phyloP scores from a whole-genome alignment of 2,329 filamentous ascomycete species.

The Myriosclerotinia scirpicola region DNA sequence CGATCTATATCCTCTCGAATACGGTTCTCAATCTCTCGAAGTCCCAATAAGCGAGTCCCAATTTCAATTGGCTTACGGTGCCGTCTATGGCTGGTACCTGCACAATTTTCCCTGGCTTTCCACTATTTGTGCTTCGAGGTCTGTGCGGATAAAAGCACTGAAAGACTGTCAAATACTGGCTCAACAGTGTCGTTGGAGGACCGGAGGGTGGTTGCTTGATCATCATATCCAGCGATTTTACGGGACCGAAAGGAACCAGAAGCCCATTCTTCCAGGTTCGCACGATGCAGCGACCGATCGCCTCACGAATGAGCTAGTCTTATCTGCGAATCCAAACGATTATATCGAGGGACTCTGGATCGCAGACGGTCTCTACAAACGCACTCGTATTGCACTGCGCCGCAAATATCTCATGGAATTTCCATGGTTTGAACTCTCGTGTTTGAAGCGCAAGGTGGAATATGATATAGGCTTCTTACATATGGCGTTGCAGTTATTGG shows the following conservation, averaged over 20 bases:
- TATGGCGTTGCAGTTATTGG: background rate
- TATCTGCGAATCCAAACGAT: constrained; percentile 3
- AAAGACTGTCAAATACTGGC: constrained; percentile 12
- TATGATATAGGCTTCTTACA: constrained; percentile 18
- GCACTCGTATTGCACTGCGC: background rate
- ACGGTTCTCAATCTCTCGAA: background rate
- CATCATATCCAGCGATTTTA: constrained; percentile 16
- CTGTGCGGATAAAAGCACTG: background rate
- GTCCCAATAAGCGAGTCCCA: background rate
- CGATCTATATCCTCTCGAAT: constrained; percentile 16
- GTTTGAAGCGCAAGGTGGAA: constrained; percentile 15
- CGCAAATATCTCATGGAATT: constrained; percentile 17
- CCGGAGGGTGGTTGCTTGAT: constrained; percentile 18
- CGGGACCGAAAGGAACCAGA: background rate
- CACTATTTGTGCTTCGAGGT: background rate
- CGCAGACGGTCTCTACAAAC: background rate
- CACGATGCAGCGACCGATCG: too few species aligned
- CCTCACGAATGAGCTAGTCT: background rate
- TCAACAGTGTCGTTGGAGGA: constrained; percentile 20
- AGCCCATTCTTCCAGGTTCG: background rate
- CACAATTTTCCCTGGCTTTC: constrained; percentile 4
- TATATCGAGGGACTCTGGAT: constrained; percentile 1
- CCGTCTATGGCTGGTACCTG: constrained; percentile 11
- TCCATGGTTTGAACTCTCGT: constrained; percentile 15
- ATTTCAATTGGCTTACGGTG: background rate